Percentiles rank a stretch among this genome's conserved stretches.
These are phyloP conservation scores for Geosmithia morbida DNA, from an alignment of 2,329 filamentous ascomycete species.

Conservation along the genomic window DNA sequence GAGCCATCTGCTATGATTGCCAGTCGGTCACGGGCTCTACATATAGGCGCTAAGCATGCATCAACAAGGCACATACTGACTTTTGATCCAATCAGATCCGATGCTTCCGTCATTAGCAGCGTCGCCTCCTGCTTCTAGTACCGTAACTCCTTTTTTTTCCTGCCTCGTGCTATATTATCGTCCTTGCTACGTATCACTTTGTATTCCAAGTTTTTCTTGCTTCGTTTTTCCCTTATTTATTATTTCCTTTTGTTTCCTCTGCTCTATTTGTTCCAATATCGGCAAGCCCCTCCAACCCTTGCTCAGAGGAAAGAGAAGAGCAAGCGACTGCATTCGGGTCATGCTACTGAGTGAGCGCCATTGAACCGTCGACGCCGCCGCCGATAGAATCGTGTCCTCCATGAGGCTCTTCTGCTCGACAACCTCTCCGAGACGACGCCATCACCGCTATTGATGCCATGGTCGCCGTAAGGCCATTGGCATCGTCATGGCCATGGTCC, in stretches of 20 bases:
- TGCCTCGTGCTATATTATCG: not conserved
- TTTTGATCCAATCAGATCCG: not conserved
- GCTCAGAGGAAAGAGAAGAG: not conserved
- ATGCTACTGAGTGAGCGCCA: not conserved
- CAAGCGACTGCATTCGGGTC: not conserved
- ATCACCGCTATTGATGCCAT: not conserved
- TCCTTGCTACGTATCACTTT: not conserved
- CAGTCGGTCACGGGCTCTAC: not conserved
- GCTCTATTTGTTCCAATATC: not conserved
- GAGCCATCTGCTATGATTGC: not conserved
- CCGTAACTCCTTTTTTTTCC: not conserved
- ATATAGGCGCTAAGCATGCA: not conserved
- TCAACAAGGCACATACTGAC: not conserved
- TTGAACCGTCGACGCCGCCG: not conserved
- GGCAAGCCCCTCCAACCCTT: not conserved
- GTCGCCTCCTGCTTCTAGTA: not conserved
- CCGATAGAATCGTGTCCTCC: not conserved
- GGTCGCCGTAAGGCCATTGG: not conserved
- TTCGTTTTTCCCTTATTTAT: not conserved
- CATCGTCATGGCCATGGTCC: not conserved
- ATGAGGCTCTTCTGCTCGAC: not conserved
- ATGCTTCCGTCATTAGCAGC: not conserved
- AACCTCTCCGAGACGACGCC: not conserved
- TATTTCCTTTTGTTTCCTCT: not conserved
- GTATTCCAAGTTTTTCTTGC: not conserved